Percentiles rank a stretch among this genome's conserved stretches.
These are phyloP conservation scores for Chlorella vulgaris DNA, from an alignment of 139 green algal species.

Conservation along the genomic window DNA sequence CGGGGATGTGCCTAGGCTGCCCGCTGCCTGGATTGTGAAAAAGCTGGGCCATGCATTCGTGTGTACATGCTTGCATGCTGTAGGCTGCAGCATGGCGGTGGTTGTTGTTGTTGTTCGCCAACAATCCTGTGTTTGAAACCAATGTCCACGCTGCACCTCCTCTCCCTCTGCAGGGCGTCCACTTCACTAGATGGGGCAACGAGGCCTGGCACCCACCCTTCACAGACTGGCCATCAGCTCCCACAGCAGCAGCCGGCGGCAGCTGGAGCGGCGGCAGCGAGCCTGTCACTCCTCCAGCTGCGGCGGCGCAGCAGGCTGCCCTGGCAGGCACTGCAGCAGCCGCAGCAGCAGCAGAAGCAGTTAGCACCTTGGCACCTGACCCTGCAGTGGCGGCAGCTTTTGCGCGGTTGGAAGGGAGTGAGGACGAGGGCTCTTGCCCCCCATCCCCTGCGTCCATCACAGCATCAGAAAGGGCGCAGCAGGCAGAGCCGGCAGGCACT, in stretches of 20 bases:
- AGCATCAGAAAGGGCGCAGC: background rate
- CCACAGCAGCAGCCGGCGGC: background rate
- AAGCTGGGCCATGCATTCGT: background rate
- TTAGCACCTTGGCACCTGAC: too few species aligned
- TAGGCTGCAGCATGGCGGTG: too few species aligned
- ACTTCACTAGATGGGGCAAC: constrained; percentile 46
- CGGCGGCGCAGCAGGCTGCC: too few species aligned
- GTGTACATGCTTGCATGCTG: too few species aligned
- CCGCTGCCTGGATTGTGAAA: background rate
- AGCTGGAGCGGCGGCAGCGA: background rate
- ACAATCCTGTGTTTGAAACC: too few species aligned
- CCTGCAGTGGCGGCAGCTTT: too few species aligned
- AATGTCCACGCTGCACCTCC: background rate
- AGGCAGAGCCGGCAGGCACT: background rate
- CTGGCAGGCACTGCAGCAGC: too few species aligned
- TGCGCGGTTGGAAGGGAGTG: too few species aligned
- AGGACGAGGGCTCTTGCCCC: too few species aligned
- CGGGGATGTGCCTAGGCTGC: constrained; percentile 27
- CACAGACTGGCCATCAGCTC: constrained; percentile 14
- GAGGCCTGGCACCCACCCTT: constrained; percentile 41
- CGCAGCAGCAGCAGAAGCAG: too few species aligned
- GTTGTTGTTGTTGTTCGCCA: too few species aligned
- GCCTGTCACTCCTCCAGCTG: background rate
- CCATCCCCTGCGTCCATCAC: background rate
- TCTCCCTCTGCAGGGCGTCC: background rate